Conservation (phyloP, 352 stramenopile species). For the Phytophthora pseudosyringae region DNA sequence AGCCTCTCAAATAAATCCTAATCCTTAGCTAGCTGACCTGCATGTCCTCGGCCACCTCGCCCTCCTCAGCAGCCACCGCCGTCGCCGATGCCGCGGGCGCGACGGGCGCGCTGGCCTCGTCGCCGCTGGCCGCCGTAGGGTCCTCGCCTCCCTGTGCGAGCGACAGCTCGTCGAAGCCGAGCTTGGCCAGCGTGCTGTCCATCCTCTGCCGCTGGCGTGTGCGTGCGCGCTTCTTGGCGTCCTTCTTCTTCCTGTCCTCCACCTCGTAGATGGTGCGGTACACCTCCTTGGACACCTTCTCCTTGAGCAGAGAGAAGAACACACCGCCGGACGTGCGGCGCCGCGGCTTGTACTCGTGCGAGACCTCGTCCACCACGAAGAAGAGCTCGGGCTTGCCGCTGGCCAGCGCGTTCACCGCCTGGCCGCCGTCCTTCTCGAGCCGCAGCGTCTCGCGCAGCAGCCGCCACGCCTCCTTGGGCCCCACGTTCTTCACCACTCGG, state of each 20-base stretch:
- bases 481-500: slow-evolving; percentile 72
- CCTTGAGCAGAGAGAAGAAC: slow-evolving; percentile 72
- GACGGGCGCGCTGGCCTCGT: not conserved
- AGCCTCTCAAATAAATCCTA: slow-evolving; percentile 18
- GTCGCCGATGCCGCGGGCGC: slow-evolving; percentile 18
- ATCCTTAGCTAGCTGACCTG: slow-evolving; percentile 15
- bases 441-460: slow-evolving; percentile 70
- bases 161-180: slow-evolving; percentile 62
- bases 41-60: slow-evolving; percentile 50
- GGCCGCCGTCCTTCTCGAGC: slow-evolving; percentile 67
- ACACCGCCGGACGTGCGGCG: slow-evolving; percentile 76
- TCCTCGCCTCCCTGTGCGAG: slow-evolving; percentile 24
- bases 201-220: slow-evolving; percentile 60
- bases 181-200: slow-evolving; percentile 63
- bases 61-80: slow-evolving; percentile 22
- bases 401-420: slow-evolving; percentile 54
- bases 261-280: slow-evolving; percentile 83
- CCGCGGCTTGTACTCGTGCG: slow-evolving; percentile 51
- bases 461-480: slow-evolving; percentile 64
- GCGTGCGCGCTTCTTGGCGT: slow-evolving; percentile 63
- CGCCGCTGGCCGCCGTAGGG: not conserved
- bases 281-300: slow-evolving; percentile 64
- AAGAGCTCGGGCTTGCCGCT: slow-evolving; percentile 61
- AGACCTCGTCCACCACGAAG: slow-evolving; percentile 47
- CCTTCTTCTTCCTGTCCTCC: slow-evolving; percentile 78